Evolutionary conservation across 257 asterid species (phyloP), one percentile per base, ranked within the genome.

Genomic region (Echites panduratus): DNA sequence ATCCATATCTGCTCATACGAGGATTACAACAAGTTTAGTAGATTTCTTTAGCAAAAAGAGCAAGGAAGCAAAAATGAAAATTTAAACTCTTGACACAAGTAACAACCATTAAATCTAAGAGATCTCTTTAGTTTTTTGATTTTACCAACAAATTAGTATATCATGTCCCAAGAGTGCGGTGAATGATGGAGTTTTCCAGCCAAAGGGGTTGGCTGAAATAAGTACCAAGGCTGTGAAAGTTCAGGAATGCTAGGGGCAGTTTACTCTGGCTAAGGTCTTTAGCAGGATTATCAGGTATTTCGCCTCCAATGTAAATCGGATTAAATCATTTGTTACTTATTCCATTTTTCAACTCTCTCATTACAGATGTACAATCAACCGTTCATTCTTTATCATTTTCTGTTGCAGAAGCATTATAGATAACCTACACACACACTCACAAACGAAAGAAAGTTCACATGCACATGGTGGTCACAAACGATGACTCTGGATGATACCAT

Each of bases 1-100:
- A 79, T 93, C 98, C 90, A 91, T 94, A 78, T 94, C 98, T 94
- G 90, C 76, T 24, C n/a, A 74, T 40, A 74, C n/a, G 40, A 69
- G 2, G 66, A 61, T 13, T 24, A 49, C 53, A 11, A 58, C 72
- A 54, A 4, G 64, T 59, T 76, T 45, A 73, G 38, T 67, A 47
- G 1, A 26, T 57, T 12, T 8, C 14, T 20, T 40, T 22, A 26
- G 19, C 16, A 11, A 29, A 45, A 5, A 40, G 19, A 4, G 3
- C 3, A 56, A 26, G 35, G 29, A 29, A 26, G 44, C 43, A 27
- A 8, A 17, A 14, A 16, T 13, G n/a, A n/a, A n/a, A n/a, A n/a
- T n/a, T n/a, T n/a, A n/a, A 48, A 9, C 63, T 24, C n/a, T 9
- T 57, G 17, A 57, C 14, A 56, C 14, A 2, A 57, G 17, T 4